Conservation (phyloP, 2,329 filamentous ascomycete species). For the Trichoderma oligosporum region DNA sequence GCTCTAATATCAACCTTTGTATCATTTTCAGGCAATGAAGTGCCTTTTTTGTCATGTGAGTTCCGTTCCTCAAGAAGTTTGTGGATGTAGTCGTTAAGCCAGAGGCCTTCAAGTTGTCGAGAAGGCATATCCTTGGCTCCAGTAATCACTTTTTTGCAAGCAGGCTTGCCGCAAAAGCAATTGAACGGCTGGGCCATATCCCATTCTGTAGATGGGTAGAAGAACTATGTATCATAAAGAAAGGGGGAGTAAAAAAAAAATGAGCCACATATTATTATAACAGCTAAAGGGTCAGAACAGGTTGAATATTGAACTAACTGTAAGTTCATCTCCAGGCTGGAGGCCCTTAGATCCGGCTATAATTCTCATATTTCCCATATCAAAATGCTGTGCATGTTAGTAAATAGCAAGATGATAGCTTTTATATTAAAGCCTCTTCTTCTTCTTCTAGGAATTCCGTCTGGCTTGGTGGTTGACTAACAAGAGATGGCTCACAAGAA, state of each 20-base stretch:
- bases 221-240: conserved; percentile 55
- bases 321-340: conserved; percentile 54
- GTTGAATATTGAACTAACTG: conserved; percentile 38
- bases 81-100: conserved; percentile 60
- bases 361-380: conserved; percentile 54
- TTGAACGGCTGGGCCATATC: conserved; percentile 67
- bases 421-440: too few species aligned
- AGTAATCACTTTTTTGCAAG: conserved; percentile 58
- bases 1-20: neutral
- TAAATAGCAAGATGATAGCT: neutral
- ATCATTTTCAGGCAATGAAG: conserved; percentile 12
- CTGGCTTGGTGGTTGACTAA: conserved; percentile 37
- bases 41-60: conserved; percentile 17
- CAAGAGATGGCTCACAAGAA: conserved; percentile 62
- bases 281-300: neutral
- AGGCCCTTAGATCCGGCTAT: conserved; percentile 56
- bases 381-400: conserved; percentile 49
- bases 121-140: conserved; percentile 59
- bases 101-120: conserved; percentile 53
- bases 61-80: conserved; percentile 47
- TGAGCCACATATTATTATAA: neutral
- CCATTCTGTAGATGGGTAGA: conserved; percentile 75
- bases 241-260: neutral
- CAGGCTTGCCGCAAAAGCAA: conserved; percentile 56
- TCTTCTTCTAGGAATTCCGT: neutral